Base-by-base conservation (phyloP, 192 early-diverging fungal species). In the Entomortierella lignicola region DNA sequence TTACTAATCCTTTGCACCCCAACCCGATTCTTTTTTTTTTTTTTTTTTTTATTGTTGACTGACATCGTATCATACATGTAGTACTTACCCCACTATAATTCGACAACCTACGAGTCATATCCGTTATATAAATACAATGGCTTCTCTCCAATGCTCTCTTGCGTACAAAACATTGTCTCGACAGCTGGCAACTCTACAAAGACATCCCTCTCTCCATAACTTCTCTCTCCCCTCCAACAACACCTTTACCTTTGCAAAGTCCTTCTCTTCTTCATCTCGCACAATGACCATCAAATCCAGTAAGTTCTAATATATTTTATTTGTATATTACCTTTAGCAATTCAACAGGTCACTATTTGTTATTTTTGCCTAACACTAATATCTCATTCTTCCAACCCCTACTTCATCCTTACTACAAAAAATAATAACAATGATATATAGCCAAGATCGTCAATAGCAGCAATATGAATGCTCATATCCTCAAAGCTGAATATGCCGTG, bases 401-500 rank as follows among this genome's bases (percentile, higher is more conserved):
- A 15, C 21, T 15, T 48, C 41, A 30, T 37, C 23, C 37, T 62
- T 23, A 30, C 18, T 54, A 23, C 4, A 29, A 23, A 23, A 39
- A 39, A 21, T 50, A 2, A 42, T 55, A n/a, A n/a, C n/a, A n/a
- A n/a, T n/a, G n/a, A n/a, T n/a, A n/a, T n/a, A n/a, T n/a, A 60
- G 56, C 50, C 69, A 94, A 94, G 69, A 89, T 94, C 25, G 85
- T 96, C 50, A 91, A 86, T 20, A 47, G 84, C 27, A 90, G 93
- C 32, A 89, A 85, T 17, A 91, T 94, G 84, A 93, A 94, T 72
- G 87, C 89, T 53, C 83, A 87, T 27, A 75, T 96, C 62, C 86
- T 82, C 67, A 85, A 89, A 23, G 91, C 94, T 57, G 92, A 98
- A 74, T 99, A 99, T 74, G 97, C 98, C 41, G 97, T 99, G 10